Percentiles rank a stretch among this genome's conserved stretches.
phyloP scores from a whole-genome alignment of 192 early-diverging fungal genomes.

The Coemansia sp. region DNA sequence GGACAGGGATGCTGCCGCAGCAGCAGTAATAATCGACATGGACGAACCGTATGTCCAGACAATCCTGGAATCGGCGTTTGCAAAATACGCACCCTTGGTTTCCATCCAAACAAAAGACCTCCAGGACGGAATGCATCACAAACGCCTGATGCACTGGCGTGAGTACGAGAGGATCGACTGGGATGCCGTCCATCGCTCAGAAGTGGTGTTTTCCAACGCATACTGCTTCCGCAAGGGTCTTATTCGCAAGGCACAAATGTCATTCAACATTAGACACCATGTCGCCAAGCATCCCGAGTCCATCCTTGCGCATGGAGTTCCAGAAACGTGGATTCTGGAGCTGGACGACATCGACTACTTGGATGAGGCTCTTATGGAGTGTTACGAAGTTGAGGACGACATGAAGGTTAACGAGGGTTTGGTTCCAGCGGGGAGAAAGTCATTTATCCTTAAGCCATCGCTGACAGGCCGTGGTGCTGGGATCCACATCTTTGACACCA shows the following conservation, averaged over 20 bases:
- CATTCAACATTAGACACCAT: constrained; percentile 62
- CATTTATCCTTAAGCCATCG: constrained; percentile 69
- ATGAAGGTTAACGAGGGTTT: constrained; percentile 53
- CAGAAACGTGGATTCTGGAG: constrained; percentile 68
- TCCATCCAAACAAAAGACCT: not conserved
- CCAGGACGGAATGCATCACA: not conserved
- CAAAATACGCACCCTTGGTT: constrained; percentile 24
- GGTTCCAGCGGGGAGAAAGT: constrained; percentile 26
- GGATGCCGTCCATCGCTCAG: constrained; percentile 45
- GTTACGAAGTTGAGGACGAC: constrained; percentile 64
- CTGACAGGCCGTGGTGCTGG: constrained; percentile 65
- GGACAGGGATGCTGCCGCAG: not conserved
- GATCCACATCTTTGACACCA: constrained; percentile 63
- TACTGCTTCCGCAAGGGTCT: constrained; percentile 71
- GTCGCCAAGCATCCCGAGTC: constrained; percentile 59
- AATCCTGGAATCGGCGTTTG: constrained; percentile 27
- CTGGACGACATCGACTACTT: constrained; percentile 66
- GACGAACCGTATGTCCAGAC: constrained; percentile 56
- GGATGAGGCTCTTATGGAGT: constrained; percentile 69
- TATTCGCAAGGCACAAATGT: constrained; percentile 68
- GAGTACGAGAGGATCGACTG: constrained; percentile 70
- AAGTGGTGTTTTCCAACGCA: constrained; percentile 50
- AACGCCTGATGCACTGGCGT: constrained; percentile 58
- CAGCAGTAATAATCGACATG: constrained; percentile 49
- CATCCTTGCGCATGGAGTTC: constrained; percentile 55